Percentiles rank a stretch among this genome's conserved stretches.
These are phyloP conservation scores for Leishmania guyanensis DNA, from an alignment of 208 protist genomes.

Conservation along the genomic window DNA sequence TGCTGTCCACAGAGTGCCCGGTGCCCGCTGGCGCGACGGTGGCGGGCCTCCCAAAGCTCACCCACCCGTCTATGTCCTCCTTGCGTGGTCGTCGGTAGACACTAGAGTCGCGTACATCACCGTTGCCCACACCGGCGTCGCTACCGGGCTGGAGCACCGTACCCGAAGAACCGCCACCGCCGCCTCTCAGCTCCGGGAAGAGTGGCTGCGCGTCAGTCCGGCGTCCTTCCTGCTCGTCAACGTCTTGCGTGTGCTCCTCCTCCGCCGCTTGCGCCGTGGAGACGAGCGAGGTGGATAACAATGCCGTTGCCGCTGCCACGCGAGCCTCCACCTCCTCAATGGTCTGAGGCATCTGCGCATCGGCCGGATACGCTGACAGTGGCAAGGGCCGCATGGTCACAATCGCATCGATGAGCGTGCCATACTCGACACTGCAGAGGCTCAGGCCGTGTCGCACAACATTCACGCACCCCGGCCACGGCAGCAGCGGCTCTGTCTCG, in stretches of 20 bases:
- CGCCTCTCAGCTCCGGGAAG: slow-evolving; percentile 41
- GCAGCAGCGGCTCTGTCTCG: slow-evolving; percentile 42
- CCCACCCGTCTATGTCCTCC: slow-evolving; percentile 44
- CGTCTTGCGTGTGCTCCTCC: neutral
- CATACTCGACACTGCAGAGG: slow-evolving; percentile 63
- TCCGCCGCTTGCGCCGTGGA: slow-evolving; percentile 6
- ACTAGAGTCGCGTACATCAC: neutral
- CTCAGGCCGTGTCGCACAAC: slow-evolving; percentile 37
- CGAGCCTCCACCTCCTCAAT: slow-evolving; percentile 23
- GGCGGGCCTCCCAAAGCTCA: slow-evolving; percentile 17
- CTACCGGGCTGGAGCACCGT: neutral
- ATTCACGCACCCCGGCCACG: slow-evolving; percentile 37
- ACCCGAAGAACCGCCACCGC: neutral
- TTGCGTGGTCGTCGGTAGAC: slow-evolving; percentile 10
- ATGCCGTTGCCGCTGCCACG: slow-evolving; percentile 10
- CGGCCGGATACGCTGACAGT: slow-evolving; percentile 21
- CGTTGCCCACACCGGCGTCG: neutral
- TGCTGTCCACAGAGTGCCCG: neutral
- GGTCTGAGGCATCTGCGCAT: slow-evolving; percentile 20
- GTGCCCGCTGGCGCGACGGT: neutral
- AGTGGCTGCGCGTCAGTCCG: slow-evolving; percentile 61
- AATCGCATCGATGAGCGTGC: slow-evolving; percentile 46
- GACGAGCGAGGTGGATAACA: neutral
- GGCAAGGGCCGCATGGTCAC: slow-evolving; percentile 24
- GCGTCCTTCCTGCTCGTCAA: slow-evolving; percentile 27